A percentile compares a stretch with the other conserved stretches of the same genome.
phyloP scores from a whole-genome alignment of 2,329 filamentous ascomycete genomes.

The Tolypocladium tundrense region DNA sequence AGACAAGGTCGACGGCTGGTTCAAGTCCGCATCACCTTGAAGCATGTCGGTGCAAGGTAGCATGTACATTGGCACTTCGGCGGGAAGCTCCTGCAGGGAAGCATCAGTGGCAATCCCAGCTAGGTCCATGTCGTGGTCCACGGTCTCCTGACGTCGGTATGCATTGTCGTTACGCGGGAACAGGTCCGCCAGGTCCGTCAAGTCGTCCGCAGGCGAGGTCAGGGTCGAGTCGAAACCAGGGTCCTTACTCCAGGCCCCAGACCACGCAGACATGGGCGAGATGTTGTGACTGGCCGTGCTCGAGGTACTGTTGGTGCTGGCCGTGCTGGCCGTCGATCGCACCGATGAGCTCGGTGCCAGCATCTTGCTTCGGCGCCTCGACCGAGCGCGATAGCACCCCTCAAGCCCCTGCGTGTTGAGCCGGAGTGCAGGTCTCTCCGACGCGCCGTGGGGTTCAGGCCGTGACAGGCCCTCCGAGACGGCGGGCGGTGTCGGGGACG shows the following conservation, averaged over 20 bases:
- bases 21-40: background rate
- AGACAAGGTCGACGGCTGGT: background rate
- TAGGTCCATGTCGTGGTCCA: conserved; percentile 8
- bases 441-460: conserved; percentile 6
- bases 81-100: conserved; percentile 31
- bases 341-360: conserved; percentile 38
- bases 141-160: conserved; percentile 10
- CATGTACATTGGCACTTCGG: conserved; percentile 23
- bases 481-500: conserved; percentile 12
- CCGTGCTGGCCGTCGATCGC: conserved; percentile 31
- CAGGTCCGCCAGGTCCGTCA: conserved; percentile 21
- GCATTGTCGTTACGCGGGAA: conserved; percentile 14
- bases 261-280: conserved; percentile 36
- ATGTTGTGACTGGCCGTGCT: conserved; percentile 30
- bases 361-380: conserved; percentile 26
- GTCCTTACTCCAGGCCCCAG: conserved; percentile 26
- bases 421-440: conserved; percentile 26
- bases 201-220: conserved; percentile 34
- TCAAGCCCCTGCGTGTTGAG: conserved; percentile 24
- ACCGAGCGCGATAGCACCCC: conserved; percentile 18
- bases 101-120: conserved; percentile 10
- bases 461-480: conserved; percentile 13
- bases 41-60: background rate
- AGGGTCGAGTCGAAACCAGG: conserved; percentile 31
- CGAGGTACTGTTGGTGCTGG: conserved; percentile 26